These are phyloP conservation scores for Brettanomyces anomalus DNA, from an alignment of 805 yeast genomes.

Conservation along the genomic window DNA sequence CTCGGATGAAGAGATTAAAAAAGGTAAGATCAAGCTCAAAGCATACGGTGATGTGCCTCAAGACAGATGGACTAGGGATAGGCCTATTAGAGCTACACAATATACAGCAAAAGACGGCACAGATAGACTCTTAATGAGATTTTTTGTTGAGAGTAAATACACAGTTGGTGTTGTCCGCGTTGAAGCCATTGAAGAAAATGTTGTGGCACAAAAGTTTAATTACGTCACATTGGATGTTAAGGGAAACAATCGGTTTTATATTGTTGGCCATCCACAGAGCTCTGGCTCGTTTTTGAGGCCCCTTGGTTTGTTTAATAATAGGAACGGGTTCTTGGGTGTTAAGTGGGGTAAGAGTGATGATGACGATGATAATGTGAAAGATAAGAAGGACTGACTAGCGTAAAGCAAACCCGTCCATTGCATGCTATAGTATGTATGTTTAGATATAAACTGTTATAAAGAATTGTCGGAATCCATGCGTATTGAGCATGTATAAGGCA, in stretches of 20 bases:
- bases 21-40: constrained; percentile 44
- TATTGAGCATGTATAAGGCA: too few species aligned
- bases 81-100: constrained; percentile 71
- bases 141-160: constrained; percentile 68
- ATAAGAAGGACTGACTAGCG: not conserved
- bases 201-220: constrained; percentile 58
- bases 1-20: constrained; percentile 31
- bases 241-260: constrained; percentile 56
- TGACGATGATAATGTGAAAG: not conserved
- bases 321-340: constrained; percentile 64
- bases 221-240: constrained; percentile 72
- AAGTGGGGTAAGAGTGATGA: constrained; percentile 64
- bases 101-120: constrained; percentile 61
- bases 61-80: constrained; percentile 80
- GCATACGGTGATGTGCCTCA: constrained; percentile 70
- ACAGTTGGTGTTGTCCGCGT: constrained; percentile 64
- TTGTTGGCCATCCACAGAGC: constrained; percentile 51
- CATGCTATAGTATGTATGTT: not conserved
- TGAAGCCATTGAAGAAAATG: constrained; percentile 68
- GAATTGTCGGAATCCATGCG: too few species aligned
- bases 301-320: constrained; percentile 29
- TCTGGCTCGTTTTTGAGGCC: constrained; percentile 30
- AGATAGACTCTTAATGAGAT: constrained; percentile 76
- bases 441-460: not conserved
- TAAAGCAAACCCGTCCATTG: not conserved